Conservation (phyloP, 2,329 filamentous ascomycete genomes). For the Botrytis paeoniae region DNA sequence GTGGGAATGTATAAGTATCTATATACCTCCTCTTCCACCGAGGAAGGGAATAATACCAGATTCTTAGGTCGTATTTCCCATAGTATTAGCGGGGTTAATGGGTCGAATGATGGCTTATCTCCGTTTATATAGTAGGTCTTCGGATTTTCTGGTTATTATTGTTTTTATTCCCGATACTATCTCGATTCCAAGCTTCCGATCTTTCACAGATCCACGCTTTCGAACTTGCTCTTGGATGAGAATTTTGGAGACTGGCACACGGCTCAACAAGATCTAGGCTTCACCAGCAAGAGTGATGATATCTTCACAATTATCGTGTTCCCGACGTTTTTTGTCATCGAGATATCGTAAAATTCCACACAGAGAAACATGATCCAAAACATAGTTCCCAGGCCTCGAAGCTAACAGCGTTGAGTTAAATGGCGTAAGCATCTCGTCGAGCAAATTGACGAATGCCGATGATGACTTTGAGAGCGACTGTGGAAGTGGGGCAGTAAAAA, state of each 20-base stretch:
- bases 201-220: background rate
- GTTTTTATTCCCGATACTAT: background rate
- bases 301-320: background rate
- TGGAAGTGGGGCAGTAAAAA: background rate
- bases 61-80: background rate
- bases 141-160: background rate
- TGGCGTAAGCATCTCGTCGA: background rate
- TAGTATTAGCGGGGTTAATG: background rate
- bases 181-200: background rate
- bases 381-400: background rate
- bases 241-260: background rate
- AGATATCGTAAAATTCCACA: background rate
- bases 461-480: background rate
- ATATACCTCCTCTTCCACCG: background rate
- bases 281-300: background rate
- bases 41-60: background rate
- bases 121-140: background rate
- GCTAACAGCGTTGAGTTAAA: background rate
- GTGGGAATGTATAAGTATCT: background rate
- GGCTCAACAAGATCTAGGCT: background rate
- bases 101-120: background rate
- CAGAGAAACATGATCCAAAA: background rate
- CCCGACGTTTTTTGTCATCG: background rate
- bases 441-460: background rate
- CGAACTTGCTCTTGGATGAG: background rate